A percentile compares a stretch with the other conserved stretches of the same genome.
Conservation (phyloP, 1,284 basidiomycete species). For the Microbotryum intermedium region DNA sequence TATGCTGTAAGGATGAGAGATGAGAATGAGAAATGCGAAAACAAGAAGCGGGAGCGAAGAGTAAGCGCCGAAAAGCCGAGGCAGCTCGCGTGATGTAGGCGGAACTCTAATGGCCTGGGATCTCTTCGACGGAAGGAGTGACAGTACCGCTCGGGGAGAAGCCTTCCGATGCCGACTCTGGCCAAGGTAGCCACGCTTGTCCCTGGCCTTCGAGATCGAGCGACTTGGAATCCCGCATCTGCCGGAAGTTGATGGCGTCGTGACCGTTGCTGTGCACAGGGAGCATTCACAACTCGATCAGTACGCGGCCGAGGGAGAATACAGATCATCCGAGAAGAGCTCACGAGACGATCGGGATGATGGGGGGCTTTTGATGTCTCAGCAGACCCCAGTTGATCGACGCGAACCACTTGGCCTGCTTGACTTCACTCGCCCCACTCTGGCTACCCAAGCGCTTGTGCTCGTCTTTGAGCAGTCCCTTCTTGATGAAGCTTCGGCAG, state of each 20-base stretch:
- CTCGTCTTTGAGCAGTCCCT: slow-evolving; percentile 90
- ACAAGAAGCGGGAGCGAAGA: neutral
- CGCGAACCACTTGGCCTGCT: slow-evolving; percentile 97
- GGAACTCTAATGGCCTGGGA: too few species aligned
- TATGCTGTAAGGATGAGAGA: neutral
- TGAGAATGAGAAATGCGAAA: neutral
- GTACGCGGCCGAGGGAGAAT: neutral
- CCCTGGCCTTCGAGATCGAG: slow-evolving; percentile 65
- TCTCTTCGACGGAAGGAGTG: too few species aligned
- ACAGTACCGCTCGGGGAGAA: neutral
- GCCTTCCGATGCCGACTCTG: slow-evolving; percentile 13
- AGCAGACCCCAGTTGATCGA: slow-evolving; percentile 95
- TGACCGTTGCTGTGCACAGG: slow-evolving; percentile 4
- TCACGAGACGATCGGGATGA: slow-evolving; percentile 39
- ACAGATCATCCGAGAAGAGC: neutral
- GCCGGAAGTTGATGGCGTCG: slow-evolving; percentile 66
- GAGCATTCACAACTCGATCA: neutral
- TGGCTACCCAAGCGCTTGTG: slow-evolving; percentile 76
- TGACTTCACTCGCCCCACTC: slow-evolving; percentile 95
- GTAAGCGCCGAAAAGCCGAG: too few species aligned
- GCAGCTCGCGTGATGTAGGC: too few species aligned
- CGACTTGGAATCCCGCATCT: slow-evolving; percentile 78
- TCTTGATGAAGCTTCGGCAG: slow-evolving; percentile 78
- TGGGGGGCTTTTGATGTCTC: slow-evolving; percentile 85
- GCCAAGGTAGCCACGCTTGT: slow-evolving; percentile 21